phyloP scores from a whole-genome alignment of 352 stramenopile genomes.

The Phytophthora macrochlamydospora region DNA sequence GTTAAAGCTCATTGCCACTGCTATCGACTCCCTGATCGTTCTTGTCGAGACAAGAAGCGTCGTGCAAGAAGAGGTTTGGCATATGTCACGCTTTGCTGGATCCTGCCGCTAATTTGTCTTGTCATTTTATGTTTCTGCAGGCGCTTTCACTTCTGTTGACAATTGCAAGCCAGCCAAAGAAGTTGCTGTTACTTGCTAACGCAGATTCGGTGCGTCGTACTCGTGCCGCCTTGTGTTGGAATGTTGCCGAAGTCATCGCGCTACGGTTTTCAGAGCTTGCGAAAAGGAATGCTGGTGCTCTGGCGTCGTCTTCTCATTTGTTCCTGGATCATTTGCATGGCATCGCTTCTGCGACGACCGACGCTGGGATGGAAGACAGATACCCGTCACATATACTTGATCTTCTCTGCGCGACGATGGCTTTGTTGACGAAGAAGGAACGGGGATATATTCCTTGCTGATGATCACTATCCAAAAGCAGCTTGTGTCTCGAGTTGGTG shows the following conservation, averaged over 20 bases:
- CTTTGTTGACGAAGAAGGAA: constrained; percentile 65
- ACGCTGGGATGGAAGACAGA: constrained; percentile 27
- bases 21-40: constrained; percentile 40
- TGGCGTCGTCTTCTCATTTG: constrained; percentile 70
- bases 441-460: constrained; percentile 69
- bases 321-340: constrained; percentile 81
- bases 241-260: constrained; percentile 65
- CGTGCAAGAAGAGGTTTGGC: constrained; percentile 67
- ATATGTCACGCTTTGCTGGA: background rate
- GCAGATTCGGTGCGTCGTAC: constrained; percentile 34
- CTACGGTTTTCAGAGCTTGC: constrained; percentile 50
- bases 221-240: constrained; percentile 57
- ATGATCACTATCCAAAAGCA: constrained; percentile 91
- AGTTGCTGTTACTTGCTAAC: constrained; percentile 57
- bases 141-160: constrained; percentile 71
- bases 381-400: constrained; percentile 72
- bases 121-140: constrained; percentile 26
- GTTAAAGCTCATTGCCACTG: constrained; percentile 44
- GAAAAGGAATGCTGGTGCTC: constrained; percentile 32
- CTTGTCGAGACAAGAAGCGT: constrained; percentile 43
- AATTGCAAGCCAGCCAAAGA: constrained; percentile 68
- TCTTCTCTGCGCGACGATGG: constrained; percentile 73
- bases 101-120: constrained; percentile 1
- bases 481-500: constrained; percentile 49
- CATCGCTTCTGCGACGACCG: constrained; percentile 50